A percentile compares a stretch with the other conserved stretches of the same genome.
Conservation (phyloP, 2,329 filamentous ascomycete species). For the Arthrobotrys iridis region DNA sequence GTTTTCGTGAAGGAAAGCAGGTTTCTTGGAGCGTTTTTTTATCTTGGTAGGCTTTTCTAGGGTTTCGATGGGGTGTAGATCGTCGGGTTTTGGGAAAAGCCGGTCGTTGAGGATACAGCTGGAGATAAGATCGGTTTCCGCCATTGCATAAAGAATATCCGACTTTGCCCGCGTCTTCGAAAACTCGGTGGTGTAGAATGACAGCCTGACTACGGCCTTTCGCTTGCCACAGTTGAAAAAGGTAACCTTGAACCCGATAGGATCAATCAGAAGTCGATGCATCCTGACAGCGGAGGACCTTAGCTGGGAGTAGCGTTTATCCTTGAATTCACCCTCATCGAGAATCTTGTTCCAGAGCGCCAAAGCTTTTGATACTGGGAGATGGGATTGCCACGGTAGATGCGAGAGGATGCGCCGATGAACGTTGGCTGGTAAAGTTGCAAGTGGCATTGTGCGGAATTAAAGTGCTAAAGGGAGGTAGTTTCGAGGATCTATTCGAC, state of each 20-base stretch:
- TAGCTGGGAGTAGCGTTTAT: neutral
- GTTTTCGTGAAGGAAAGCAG: neutral
- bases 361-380: neutral
- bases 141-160: neutral
- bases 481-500: too few relatives aligned
- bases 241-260: neutral
- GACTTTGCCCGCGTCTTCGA: neutral
- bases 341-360: neutral
- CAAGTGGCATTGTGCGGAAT: neutral
- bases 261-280: neutral
- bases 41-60: neutral
- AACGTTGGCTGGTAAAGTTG: neutral
- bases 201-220: neutral
- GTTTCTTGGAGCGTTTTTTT: neutral
- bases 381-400: slow-evolving; percentile 4
- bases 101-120: neutral
- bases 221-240: neutral
- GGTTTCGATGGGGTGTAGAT: neutral
- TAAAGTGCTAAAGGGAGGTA: neutral
- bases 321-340: neutral
- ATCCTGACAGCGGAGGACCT: neutral
- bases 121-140: neutral
- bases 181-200: neutral
- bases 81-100: neutral
- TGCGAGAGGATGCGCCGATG: slow-evolving; percentile 3